Evolutionary conservation across 1,139 yeast species (phyloP), one percentile per base, ranked within the genome.

Genomic region (Saccharomyces hybrid): DNA sequence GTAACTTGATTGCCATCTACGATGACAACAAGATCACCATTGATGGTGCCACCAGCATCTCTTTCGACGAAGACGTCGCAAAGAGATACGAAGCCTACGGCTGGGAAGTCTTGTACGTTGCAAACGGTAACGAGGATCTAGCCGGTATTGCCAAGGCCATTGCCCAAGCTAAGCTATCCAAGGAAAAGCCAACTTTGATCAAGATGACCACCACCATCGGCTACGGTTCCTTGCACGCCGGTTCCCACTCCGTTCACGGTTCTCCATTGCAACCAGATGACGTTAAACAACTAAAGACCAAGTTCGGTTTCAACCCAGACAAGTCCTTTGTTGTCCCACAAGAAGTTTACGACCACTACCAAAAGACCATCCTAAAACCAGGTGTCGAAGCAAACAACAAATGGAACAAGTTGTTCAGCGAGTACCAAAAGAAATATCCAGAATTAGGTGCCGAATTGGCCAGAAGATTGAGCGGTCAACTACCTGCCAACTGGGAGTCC

Each of bases 21-120:
- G 99, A 93, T 72, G 97, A 90, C 78, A 93, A 93, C 86, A 86
- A 84, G 74, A 91, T 93, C 78, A 86, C 99, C 69, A 93, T 93
- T 72, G 99, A 93, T 73, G 99, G 99, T 78, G 78, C 81, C 75
- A 95, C 96, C 70, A 78, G 81, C 63, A 83, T 84, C 62, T 90
- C 99, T 61, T 93, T 95, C 83, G 89, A 97, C 61, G 99, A 95
- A 79, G 88, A 95, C 70, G 99, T 95, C 51, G 70, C 80, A 62
- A 80, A 78, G 72, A 85, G 99, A 77, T 87, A 88, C 75, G 85
- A 83, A 77, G 81, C 97, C 57, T 93, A 93, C 75, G 98, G 96
- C 66, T 95, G 99, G 99, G 88, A 93, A 77, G 80, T 86, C 52
- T 63, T 87, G 62, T 78, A 81, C 73, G 91, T 95, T 66, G 75